Conservation (phyloP, 352 stramenopile genomes). For the Phytophthora crassamura region DNA sequence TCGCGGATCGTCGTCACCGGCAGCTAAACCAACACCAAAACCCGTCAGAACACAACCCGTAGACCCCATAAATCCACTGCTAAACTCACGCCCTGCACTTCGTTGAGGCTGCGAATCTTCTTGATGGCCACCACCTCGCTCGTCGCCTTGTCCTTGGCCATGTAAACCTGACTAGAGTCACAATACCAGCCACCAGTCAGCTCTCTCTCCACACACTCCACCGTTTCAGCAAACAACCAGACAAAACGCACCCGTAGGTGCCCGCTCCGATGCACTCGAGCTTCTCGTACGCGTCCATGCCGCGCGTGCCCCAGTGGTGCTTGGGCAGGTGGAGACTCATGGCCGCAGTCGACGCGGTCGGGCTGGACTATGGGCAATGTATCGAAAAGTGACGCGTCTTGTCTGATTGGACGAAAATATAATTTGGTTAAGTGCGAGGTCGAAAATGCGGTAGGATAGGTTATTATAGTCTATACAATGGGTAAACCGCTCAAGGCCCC, state of each 20-base stretch:
- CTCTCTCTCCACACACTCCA: not conserved
- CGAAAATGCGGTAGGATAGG: not conserved
- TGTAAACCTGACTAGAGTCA: conserved; percentile 81
- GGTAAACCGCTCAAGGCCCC: conserved; percentile 2
- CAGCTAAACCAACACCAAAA: conserved; percentile 55
- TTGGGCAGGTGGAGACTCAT: conserved; percentile 90
- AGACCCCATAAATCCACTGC: not conserved
- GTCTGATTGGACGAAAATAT: conserved; percentile 16
- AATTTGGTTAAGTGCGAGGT: too few relatives aligned
- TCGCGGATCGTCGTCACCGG: conserved; percentile 97
- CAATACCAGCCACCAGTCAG: conserved; percentile 3
- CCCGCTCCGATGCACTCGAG: conserved; percentile 90
- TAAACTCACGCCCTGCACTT: conserved; percentile 84
- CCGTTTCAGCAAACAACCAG: not conserved
- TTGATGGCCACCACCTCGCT: conserved; percentile 91
- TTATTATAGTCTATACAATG: not conserved
- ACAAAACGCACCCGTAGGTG: conserved; percentile 76
- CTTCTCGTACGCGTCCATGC: conserved; percentile 90
- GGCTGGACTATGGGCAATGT: not conserved
- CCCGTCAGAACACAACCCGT: not conserved
- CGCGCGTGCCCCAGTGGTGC: conserved; percentile 84
- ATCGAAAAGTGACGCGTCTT: conserved; percentile 5
- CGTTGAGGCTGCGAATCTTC: conserved; percentile 91
- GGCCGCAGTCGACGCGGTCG: conserved; percentile 1
- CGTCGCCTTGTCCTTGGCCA: conserved; percentile 88